Percentiles rank a stretch among this genome's conserved stretches.
Evolutionary conservation across 2,329 filamentous ascomycete species (phyloP).

Genomic region (Diaporthe destruens): DNA sequence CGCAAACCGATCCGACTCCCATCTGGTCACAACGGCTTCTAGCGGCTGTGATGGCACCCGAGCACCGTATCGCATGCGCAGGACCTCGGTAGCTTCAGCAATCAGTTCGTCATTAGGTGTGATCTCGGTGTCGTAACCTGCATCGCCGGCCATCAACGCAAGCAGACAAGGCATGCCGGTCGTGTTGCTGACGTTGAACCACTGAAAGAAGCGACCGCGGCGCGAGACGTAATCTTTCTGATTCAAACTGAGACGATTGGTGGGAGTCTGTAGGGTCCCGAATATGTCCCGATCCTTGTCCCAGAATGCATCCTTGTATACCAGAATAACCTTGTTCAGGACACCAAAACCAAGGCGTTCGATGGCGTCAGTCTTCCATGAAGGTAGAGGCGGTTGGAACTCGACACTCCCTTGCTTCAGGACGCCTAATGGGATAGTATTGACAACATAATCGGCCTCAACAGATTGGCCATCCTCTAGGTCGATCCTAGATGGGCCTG

Average conservation of each 20-base stretch:
- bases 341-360: constrained; percentile 90
- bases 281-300: constrained; percentile 92
- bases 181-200: constrained; percentile 95
- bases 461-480: constrained; percentile 83
- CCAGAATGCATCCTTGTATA: constrained; percentile 94
- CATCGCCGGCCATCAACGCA: constrained; percentile 95
- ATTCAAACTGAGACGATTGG: constrained; percentile 75
- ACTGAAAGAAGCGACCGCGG: constrained; percentile 95
- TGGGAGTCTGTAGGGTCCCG: constrained; percentile 84
- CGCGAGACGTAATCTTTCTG: constrained; percentile 83
- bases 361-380: constrained; percentile 86
- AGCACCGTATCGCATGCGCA: constrained; percentile 80
- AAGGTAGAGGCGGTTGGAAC: constrained; percentile 92
- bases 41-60: constrained; percentile 78
- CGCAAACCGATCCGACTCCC: constrained; percentile 92
- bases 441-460: constrained; percentile 90
- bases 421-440: constrained; percentile 91
- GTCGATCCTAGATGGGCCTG: constrained; percentile 70
- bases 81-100: constrained; percentile 81
- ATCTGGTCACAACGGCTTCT: constrained; percentile 91
- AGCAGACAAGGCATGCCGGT: constrained; percentile 89
- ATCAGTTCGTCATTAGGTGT: constrained; percentile 82
- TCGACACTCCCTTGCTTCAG: constrained; percentile 83
- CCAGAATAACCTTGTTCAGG: constrained; percentile 93
- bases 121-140: constrained; percentile 87